Percentiles rank a stretch among this genome's conserved stretches.
These are phyloP conservation scores for Rhizopus delemar DNA, from an alignment of 371 early-diverging fungal genomes.

Conservation along the genomic window DNA sequence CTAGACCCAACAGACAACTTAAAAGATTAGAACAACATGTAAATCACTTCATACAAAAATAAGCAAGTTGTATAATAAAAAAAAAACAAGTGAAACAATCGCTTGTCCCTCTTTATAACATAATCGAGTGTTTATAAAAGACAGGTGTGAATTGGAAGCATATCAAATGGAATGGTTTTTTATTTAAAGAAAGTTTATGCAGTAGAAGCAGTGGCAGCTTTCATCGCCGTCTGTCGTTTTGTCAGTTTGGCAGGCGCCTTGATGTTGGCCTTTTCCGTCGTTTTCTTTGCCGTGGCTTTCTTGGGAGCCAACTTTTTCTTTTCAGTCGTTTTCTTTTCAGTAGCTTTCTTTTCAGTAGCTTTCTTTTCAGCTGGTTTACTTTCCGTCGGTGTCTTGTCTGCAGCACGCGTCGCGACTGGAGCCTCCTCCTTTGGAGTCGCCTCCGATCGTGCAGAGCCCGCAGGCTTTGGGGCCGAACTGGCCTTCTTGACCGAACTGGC, in stretches of 20 bases:
- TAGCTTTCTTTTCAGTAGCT: not conserved
- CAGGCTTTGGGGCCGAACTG: too few species aligned
- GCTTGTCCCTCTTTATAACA: too few species aligned
- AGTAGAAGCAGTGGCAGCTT: conserved; percentile 12
- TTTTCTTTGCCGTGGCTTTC: conserved; percentile 26
- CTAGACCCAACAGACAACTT: conserved; percentile 9
- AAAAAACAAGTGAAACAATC: not conserved
- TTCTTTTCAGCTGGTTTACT: not conserved
- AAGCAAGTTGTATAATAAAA: conserved; percentile 1
- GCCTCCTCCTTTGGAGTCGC: too few species aligned
- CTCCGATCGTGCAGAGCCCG: too few species aligned
- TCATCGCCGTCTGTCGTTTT: not conserved
- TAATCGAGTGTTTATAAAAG: too few species aligned
- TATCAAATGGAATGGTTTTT: too few species aligned
- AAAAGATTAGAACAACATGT: conserved; percentile 7
- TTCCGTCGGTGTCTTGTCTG: too few species aligned
- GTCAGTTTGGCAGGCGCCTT: not conserved
- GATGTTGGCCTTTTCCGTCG: not conserved
- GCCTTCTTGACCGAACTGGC: too few species aligned
- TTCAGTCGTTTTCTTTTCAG: not conserved
- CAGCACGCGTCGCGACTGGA: too few species aligned
- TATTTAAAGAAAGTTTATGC: not conserved
- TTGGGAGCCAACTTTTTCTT: not conserved
- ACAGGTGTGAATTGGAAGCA: too few species aligned
- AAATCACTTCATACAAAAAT: not conserved